These are phyloP conservation scores for Telfairia occidentalis DNA, from an alignment of 331 rosid species.

Conservation along the genomic window DNA sequence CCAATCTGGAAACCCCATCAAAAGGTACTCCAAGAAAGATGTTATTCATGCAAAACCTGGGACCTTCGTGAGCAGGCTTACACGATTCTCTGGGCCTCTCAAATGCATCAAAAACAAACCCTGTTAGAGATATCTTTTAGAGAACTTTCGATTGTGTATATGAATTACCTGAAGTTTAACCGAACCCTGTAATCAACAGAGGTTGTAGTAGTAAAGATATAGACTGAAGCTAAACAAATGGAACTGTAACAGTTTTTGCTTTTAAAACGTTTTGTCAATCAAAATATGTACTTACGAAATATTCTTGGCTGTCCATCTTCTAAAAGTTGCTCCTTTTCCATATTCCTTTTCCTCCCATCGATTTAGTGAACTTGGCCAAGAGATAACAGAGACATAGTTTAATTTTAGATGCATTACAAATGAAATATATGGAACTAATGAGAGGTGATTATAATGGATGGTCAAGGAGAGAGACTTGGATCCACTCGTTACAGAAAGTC, in stretches of 20 bases:
- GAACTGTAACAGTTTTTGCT: not conserved
- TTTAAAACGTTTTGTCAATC: not conserved
- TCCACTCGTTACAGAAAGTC: not conserved
- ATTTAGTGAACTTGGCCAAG: not conserved
- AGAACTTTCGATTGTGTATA: not conserved
- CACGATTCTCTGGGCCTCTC: constrained; percentile 38
- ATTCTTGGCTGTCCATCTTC: not conserved
- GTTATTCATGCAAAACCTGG: constrained; percentile 30
- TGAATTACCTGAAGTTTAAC: not conserved
- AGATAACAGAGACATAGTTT: not conserved
- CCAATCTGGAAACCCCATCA: constrained; percentile 28
- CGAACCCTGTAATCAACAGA: constrained; percentile 1
- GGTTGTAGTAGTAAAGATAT: not conserved
- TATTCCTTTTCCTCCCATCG: not conserved
- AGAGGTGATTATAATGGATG: not conserved
- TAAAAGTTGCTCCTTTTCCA: not conserved
- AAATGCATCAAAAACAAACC: constrained; percentile 16
- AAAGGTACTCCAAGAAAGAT: not conserved
- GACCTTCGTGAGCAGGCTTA: constrained; percentile 19
- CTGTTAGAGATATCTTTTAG: not conserved
- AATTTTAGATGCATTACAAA: not conserved
- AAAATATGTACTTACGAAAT: not conserved
- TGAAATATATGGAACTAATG: not conserved
- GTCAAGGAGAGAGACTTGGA: not conserved
- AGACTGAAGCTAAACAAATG: not conserved